Percentiles rank a stretch among this genome's conserved stretches.
These are phyloP conservation scores for grape (Vitis vinifera) DNA, from an alignment of 164 flowering plant species.

Conservation along the genomic window ASM3070453v1 NC_081811.1:1359001-1359500, in stretches of 20 bases:
- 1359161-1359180: not conserved
- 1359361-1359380: not conserved
- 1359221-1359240: not conserved
- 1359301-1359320: not conserved
- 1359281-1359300: not conserved
- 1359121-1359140: not conserved
- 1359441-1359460: too few species aligned
- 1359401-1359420: not conserved
- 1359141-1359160: not conserved
- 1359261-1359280: not conserved
- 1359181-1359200: not conserved
- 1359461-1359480: too few species aligned
- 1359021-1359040: not conserved
- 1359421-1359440: too few species aligned
- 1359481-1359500: too few species aligned
- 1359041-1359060: not conserved
- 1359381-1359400: not conserved
- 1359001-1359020: not conserved
- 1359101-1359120: conserved; percentile 9
- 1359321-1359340: not conserved
- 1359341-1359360: not conserved
- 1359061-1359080: conserved; percentile 3
- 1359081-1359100: conserved; percentile 1
- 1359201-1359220: not conserved
- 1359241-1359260: too few species aligned